Evolutionary conservation across 306 rosid genomes (phyloP).

Genomic region (Pyrus bretschneideri): DNA sequence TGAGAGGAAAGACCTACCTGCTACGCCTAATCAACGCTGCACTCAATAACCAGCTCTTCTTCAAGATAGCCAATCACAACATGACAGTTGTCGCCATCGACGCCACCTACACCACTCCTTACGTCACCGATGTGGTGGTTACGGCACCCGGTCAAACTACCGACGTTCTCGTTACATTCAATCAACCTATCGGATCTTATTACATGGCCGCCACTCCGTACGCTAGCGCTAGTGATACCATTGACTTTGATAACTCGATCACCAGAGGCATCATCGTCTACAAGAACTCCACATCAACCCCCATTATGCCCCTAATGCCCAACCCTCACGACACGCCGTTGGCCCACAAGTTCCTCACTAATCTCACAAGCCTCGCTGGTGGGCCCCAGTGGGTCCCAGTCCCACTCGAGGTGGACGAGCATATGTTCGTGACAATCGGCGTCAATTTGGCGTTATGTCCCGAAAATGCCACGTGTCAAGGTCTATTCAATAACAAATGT

Average conservation of each 20-base stretch:
- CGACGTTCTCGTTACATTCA: slow-evolving; percentile 39
- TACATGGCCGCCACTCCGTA: slow-evolving; percentile 59
- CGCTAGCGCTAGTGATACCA: background rate
- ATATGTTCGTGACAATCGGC: slow-evolving; percentile 50
- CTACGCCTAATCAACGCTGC: slow-evolving; percentile 56
- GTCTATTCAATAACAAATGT: slow-evolving; percentile 5
- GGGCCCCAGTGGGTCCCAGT: slow-evolving; percentile 51
- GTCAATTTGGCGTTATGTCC: slow-evolving; percentile 21
- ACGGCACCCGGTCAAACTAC: slow-evolving; percentile 58
- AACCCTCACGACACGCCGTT: slow-evolving; percentile 30
- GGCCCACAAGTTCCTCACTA: slow-evolving; percentile 46
- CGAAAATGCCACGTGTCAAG: slow-evolving; percentile 21
- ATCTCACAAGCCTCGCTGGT: slow-evolving; percentile 21
- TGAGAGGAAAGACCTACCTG: slow-evolving; percentile 43
- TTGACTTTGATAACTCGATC: background rate
- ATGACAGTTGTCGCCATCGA: slow-evolving; percentile 61
- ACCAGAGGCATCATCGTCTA: slow-evolving; percentile 40
- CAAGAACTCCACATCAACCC: background rate
- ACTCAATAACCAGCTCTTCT: slow-evolving; percentile 60
- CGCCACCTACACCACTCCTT: slow-evolving; percentile 45
- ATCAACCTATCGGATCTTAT: slow-evolving; percentile 39
- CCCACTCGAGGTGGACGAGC: slow-evolving; percentile 39
- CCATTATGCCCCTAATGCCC: slow-evolving; percentile 44
- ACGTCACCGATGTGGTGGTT: slow-evolving; percentile 38
- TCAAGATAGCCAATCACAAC: slow-evolving; percentile 53